Percentiles rank a stretch among this genome's conserved stretches.
Evolutionary conservation across 768 basidiomycete species (phyloP).

Genomic region (Amanita exitialis): DNA sequence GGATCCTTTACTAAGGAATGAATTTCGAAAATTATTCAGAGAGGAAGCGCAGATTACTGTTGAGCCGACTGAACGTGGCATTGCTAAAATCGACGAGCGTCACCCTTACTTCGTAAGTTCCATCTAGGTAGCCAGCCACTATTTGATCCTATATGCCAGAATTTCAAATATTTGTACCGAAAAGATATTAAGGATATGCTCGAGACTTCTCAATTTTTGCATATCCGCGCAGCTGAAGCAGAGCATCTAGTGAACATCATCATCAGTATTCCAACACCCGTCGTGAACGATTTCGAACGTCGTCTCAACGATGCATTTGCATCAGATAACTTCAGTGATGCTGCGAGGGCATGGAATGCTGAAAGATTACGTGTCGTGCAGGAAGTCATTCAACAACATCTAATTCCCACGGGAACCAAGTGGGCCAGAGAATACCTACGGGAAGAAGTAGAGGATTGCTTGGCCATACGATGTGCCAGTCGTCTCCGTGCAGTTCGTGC

Average conservation of each 20-base stretch:
- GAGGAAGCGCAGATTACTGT: conserved; percentile 69
- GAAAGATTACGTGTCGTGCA: conserved; percentile 72
- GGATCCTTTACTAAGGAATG: conserved; percentile 78
- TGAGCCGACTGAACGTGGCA: conserved; percentile 80
- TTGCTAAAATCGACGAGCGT: conserved; percentile 64
- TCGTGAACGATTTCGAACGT: conserved; percentile 60
- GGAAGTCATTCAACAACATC: conserved; percentile 67
- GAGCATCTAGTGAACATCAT: conserved; percentile 76
- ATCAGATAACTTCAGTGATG: conserved; percentile 77
- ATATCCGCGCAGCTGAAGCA: conserved; percentile 86
- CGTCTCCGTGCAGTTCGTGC: conserved; percentile 58
- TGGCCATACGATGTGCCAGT: conserved; percentile 59
- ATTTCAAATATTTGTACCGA: conserved; percentile 86
- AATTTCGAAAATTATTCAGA: conserved; percentile 68
- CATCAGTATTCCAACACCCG: conserved; percentile 54
- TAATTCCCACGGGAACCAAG: conserved; percentile 78
- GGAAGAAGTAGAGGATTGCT: conserved; percentile 81
- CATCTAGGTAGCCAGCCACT: background rate
- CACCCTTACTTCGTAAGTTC: conserved; percentile 60
- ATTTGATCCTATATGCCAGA: conserved; percentile 33
- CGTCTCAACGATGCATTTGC: conserved; percentile 73
- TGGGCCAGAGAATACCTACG: conserved; percentile 86
- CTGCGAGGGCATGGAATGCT: conserved; percentile 86
- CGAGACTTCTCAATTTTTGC: conserved; percentile 71
- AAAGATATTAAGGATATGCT: conserved; percentile 69